A percentile compares a stretch with the other conserved stretches of the same genome.
Evolutionary conservation across 768 basidiomycete genomes (phyloP).

Genomic region (Rhodotorula sphaerocarpa): DNA sequence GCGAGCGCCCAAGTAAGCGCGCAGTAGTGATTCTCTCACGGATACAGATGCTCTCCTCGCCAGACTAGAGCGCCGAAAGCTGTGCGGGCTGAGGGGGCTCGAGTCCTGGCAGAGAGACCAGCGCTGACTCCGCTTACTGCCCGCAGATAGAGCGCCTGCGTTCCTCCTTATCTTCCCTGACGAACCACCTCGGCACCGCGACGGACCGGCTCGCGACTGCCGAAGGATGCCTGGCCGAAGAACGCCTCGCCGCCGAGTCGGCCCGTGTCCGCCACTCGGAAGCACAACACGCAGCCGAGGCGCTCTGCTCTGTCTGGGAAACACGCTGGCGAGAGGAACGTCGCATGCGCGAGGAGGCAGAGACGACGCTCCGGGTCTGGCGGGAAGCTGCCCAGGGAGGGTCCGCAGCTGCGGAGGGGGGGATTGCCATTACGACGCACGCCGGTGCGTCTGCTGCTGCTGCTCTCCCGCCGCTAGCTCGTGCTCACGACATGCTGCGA

Average conservation of each 20-base stretch:
- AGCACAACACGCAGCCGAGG: neutral
- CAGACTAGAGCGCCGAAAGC: too few species aligned
- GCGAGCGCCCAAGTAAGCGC: too few species aligned
- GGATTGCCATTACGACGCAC: neutral
- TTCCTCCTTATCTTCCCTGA: slow-evolving; percentile 12
- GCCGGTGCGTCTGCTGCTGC: neutral
- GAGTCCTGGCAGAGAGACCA: too few species aligned
- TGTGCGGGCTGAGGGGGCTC: too few species aligned
- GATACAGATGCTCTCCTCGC: too few species aligned
- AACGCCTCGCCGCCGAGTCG: neutral
- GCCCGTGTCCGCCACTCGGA: neutral
- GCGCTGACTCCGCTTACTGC: too few species aligned
- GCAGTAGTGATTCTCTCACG: too few species aligned
- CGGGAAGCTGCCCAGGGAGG: neutral
- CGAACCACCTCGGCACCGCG: slow-evolving; percentile 4
- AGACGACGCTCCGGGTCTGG: neutral
- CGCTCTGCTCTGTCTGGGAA: slow-evolving; percentile 19
- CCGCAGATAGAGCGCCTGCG: slow-evolving; percentile 12
- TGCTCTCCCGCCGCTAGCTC: neutral
- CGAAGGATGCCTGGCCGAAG: neutral
- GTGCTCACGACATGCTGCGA: too few species aligned
- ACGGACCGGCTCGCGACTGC: slow-evolving; percentile 10
- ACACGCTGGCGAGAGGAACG: slow-evolving; percentile 21
- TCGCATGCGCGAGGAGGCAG: slow-evolving; percentile 11
- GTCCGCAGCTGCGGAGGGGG: too few species aligned